A percentile compares a stretch with the other conserved stretches of the same genome.
phyloP scores from a whole-genome alignment of 768 basidiomycete genomes.

The Suillus sp. region DNA sequence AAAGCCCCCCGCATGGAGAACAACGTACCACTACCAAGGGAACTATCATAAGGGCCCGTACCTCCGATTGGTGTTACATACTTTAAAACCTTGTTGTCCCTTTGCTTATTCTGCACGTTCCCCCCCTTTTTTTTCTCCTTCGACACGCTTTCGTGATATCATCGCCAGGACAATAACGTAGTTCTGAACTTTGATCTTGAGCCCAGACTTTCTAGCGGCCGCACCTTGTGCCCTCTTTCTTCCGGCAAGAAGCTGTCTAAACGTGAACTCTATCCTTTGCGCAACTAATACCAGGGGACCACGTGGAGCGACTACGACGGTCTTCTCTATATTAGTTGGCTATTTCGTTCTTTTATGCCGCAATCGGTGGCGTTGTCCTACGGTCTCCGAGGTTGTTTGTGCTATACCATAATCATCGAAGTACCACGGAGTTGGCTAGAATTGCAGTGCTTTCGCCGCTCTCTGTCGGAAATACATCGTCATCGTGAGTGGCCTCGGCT shows the following conservation, averaged over 20 bases:
- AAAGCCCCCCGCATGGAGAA: background rate
- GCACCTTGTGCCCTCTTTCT: background rate
- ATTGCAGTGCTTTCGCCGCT: background rate
- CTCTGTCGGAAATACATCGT: background rate
- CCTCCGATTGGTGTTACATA: constrained; percentile 5
- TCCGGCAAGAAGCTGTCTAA: background rate
- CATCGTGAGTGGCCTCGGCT: background rate
- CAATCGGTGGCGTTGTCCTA: background rate
- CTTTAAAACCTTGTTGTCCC: constrained; percentile 9
- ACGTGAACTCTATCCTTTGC: background rate
- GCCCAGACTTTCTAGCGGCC: background rate
- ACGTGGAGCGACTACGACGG: background rate
- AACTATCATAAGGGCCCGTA: background rate
- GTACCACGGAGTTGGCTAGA: background rate
- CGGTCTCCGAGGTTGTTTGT: constrained; percentile 4
- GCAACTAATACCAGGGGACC: background rate
- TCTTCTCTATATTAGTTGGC: background rate
- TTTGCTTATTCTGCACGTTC: constrained; percentile 7
- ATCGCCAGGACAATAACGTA: background rate
- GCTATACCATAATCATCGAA: background rate
- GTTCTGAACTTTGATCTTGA: background rate
- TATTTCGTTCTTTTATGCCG: constrained; percentile 1
- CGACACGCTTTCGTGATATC: constrained; percentile 2
- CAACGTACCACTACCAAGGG: constrained; percentile 1
- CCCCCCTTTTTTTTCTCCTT: background rate